These are phyloP conservation scores for Leccinum pachyderme DNA, from an alignment of 1,284 basidiomycete genomes.

Conservation along the genomic window DNA sequence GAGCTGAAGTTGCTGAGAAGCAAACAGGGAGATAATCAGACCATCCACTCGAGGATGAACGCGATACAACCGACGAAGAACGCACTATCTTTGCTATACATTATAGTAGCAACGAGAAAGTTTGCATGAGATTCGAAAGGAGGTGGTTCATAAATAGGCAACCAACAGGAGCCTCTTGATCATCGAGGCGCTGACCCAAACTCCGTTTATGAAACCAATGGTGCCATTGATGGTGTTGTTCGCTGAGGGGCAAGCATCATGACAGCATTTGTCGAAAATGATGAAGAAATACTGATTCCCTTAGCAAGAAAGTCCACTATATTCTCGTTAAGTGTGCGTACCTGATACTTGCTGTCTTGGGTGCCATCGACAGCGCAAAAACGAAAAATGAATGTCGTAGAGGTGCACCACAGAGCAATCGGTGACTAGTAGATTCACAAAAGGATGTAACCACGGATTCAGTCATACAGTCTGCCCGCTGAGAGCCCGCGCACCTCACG, in stretches of 20 bases:
- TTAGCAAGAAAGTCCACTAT: too few relatives aligned
- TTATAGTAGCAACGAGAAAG: constrained; percentile 21
- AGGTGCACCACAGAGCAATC: constrained; percentile 29
- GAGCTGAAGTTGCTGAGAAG: constrained; percentile 22
- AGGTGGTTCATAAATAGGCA: constrained; percentile 28
- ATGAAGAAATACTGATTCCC: too few relatives aligned
- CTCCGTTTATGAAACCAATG: constrained; percentile 31
- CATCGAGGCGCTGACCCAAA: constrained; percentile 35
- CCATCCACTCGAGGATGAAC: constrained; percentile 1
- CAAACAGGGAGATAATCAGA: constrained; percentile 33
- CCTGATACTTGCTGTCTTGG: too few relatives aligned
- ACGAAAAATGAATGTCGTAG: constrained; percentile 1
- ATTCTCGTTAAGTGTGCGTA: too few relatives aligned
- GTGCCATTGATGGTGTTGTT: too few relatives aligned
- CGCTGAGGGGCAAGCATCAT: too few relatives aligned
- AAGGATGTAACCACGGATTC: constrained; percentile 15
- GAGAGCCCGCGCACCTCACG: constrained; percentile 36
- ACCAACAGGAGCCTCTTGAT: constrained; percentile 27
- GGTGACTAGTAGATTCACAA: constrained; percentile 14
- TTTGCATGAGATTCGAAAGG: background rate
- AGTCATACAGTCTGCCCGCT: constrained; percentile 35
- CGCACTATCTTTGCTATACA: constrained; percentile 4
- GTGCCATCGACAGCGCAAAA: too few relatives aligned
- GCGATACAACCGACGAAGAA: constrained; percentile 23
- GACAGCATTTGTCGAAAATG: too few relatives aligned